Evolutionary conservation across 2,329 filamentous ascomycete genomes (phyloP).

Genomic region (Alternaria brassicae): DNA sequence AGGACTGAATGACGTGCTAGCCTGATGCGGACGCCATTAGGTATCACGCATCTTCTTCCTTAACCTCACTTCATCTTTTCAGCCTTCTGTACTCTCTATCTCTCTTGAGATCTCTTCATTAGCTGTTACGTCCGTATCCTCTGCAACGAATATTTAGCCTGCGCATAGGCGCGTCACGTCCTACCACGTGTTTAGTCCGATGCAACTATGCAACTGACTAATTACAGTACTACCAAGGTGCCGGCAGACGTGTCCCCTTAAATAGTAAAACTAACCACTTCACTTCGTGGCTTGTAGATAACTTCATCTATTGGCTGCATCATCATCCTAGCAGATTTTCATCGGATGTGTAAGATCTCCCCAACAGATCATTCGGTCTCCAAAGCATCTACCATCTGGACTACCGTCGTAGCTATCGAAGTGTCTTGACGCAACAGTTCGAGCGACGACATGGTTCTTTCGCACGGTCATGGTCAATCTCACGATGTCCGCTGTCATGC

Average conservation of each 20-base stretch:
- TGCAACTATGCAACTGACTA: neutral
- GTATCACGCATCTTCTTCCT: neutral
- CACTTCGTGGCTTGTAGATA: neutral
- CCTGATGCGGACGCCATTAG: neutral
- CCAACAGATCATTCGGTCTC: neutral
- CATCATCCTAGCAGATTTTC: too few relatives aligned
- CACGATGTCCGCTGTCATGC: too few relatives aligned
- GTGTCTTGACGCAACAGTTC: too few relatives aligned
- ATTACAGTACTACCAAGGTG: neutral
- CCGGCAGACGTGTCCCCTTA: neutral
- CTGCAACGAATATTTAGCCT: neutral
- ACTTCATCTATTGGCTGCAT: too few relatives aligned
- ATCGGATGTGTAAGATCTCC: too few relatives aligned
- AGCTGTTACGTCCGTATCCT: neutral
- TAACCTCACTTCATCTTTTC: neutral
- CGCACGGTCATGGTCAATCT: neutral
- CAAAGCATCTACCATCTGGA: neutral
- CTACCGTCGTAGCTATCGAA: neutral
- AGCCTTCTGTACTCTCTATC: neutral
- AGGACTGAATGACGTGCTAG: constrained; percentile 10
- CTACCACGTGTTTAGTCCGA: neutral
- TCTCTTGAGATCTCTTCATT: neutral
- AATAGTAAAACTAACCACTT: neutral
- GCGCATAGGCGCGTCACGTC: neutral
- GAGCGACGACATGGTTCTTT: neutral